Percentiles rank a stretch among this genome's conserved stretches.
These are phyloP conservation scores for Mucor indicus DNA, from an alignment of 371 early-diverging fungal species.

Conservation along the genomic window DNA sequence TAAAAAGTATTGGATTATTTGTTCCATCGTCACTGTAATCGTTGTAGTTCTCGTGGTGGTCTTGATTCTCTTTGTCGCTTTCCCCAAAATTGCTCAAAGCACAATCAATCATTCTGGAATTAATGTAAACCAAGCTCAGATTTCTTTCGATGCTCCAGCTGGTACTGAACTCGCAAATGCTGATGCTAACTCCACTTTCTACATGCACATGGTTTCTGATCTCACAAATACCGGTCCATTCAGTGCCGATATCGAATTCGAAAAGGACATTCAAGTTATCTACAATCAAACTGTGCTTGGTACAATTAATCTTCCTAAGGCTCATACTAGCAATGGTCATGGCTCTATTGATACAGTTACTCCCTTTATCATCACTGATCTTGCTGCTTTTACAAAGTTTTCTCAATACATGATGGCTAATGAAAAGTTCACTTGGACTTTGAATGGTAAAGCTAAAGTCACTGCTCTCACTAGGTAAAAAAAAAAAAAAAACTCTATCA, in stretches of 20 bases:
- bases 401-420: conserved; percentile 45
- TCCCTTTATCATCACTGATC: conserved; percentile 47
- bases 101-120: conserved; percentile 49
- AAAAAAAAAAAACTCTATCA: background rate
- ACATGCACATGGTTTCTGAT: conserved; percentile 27
- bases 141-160: conserved; percentile 40
- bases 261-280: conserved; percentile 46
- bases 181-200: conserved; percentile 33
- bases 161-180: conserved; percentile 5
- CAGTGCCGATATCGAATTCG: conserved; percentile 50
- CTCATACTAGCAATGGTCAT: conserved; percentile 32
- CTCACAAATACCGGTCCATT: conserved; percentile 58
- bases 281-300: conserved; percentile 45
- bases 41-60: too few relatives aligned
- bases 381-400: conserved; percentile 48
- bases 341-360: conserved; percentile 41
- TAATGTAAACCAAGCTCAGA: conserved; percentile 41
- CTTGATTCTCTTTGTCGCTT: too few relatives aligned
- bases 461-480: conserved; percentile 41
- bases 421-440: conserved; percentile 40
- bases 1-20: conserved; percentile 59
- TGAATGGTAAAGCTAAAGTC: conserved; percentile 28
- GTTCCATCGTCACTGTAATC: too few relatives aligned
- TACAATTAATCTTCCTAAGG: conserved; percentile 43
- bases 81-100: conserved; percentile 45